Evolutionary conservation across 495 filamentous ascomycete genomes (phyloP), one percentile per base, ranked within the genome.

Genomic region (Pyrenula massariospora): DNA sequence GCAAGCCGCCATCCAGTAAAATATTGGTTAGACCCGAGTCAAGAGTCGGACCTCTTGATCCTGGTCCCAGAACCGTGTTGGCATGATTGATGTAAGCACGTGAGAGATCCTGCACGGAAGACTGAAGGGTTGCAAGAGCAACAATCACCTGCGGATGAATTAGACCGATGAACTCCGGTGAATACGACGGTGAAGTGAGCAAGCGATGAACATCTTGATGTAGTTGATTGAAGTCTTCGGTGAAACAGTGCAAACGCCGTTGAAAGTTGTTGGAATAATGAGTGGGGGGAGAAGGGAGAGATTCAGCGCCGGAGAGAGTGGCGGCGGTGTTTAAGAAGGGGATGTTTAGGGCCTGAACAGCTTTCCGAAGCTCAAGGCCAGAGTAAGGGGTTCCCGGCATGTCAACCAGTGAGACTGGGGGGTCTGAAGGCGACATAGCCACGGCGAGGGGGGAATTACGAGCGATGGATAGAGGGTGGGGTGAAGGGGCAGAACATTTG

Each of bases 41-140:
- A 55, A 83, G 71, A 50, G 72, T 70, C 5, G 31, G 31, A 54
- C 70, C 65, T 12, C 72, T 66, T 25, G 67, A 68, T n/a, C 78
- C 80, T 59, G 84, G 81, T 55, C 80, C 82, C 31, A 94, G 80
- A 48, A 94, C 77, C 10, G 84, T 83, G 61, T 89, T 88, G 63
- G 85, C 87, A 68, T 94, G 88, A 61, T 84, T 82, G 61, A 93
- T 75, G 68, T 93, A 95, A 55, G 89, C 86, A 62, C 81, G 77
- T 55, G 85, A 84, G 56, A 92, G 78, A 54, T 84, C 83, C 60
- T 82, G 80, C 68, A 91, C 84, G 52, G 87, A 78, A 48, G 79
- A 79, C 58, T 89, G 85, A 25, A 92, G 81, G 36, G 84, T 85
- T 57, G 82, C 79, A 50, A 92, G 80, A 20, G 84, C 75, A 60